These are phyloP conservation scores for Coemansia sp. DNA, from an alignment of 192 early-diverging fungal genomes.

Conservation along the genomic window DNA sequence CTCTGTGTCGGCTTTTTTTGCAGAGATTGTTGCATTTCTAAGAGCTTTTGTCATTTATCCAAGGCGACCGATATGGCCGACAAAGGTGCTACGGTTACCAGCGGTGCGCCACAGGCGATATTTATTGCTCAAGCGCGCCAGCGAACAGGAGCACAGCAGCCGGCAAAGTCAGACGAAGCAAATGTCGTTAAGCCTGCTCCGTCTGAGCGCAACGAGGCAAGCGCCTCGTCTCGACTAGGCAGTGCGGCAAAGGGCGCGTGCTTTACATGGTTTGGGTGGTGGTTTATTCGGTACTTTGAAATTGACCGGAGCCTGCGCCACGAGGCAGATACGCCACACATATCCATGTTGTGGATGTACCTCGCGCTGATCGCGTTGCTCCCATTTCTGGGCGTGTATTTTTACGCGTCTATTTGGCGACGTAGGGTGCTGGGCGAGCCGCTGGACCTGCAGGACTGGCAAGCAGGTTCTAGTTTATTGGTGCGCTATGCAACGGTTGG, in stretches of 20 bases:
- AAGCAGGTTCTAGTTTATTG: conserved; percentile 22
- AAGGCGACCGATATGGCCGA: no score
- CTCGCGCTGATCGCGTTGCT: conserved; percentile 17
- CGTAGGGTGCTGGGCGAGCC: conserved; percentile 40
- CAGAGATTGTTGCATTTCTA: no score
- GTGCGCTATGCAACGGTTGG: conserved; percentile 40
- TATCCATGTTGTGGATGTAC: conserved; percentile 32
- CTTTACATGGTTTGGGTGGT: conserved; percentile 19
- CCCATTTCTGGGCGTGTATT: conserved; percentile 38
- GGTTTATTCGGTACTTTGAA: conserved; percentile 43
- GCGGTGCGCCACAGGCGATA: conserved; percentile 13
- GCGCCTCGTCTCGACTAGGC: conserved; percentile 12
- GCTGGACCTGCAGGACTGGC: conserved; percentile 48
- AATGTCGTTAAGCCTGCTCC: not conserved
- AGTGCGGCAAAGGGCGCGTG: conserved; percentile 20
- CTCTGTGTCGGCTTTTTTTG: not conserved
- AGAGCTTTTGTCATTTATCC: no score
- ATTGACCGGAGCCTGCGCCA: conserved; percentile 40
- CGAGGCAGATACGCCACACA: conserved; percentile 34
- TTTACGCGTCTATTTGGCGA: conserved; percentile 46
- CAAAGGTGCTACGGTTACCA: not conserved
- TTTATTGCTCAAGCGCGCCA: conserved; percentile 28
- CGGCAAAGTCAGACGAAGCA: not conserved
- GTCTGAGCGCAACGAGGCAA: not conserved
- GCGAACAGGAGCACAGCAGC: not conserved